Percentiles rank a stretch among this genome's conserved stretches.
Evolutionary conservation across 345 rosid species (phyloP).

Genomic region (Chamaenerion angustifolium): DNA sequence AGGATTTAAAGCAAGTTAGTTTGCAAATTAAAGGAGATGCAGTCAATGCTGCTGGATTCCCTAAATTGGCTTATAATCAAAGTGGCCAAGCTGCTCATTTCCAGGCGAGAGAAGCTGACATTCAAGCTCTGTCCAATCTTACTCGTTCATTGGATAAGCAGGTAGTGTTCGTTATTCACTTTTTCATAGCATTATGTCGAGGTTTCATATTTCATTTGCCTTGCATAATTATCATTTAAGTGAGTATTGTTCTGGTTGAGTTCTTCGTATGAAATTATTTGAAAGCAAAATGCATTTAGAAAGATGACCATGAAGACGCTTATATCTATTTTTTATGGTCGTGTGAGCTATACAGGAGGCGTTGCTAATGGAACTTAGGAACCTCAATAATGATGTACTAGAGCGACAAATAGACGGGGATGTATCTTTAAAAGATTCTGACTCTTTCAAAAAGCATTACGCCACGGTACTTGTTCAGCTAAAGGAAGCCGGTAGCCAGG

Average conservation of each 20-base stretch:
- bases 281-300: not conserved
- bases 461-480: constrained; percentile 27
- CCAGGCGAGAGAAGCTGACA: constrained; percentile 50
- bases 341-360: constrained; percentile 22
- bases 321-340: constrained; percentile 4
- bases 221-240: not conserved
- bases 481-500: constrained; percentile 40
- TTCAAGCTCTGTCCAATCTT: constrained; percentile 37
- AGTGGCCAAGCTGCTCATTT: constrained; percentile 6
- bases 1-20: constrained; percentile 21
- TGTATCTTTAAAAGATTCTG: constrained; percentile 24
- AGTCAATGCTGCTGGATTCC: constrained; percentile 18
- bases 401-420: constrained; percentile 20
- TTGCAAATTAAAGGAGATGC: constrained; percentile 25
- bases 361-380: constrained; percentile 26
- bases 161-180: constrained; percentile 23
- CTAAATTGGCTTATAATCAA: constrained; percentile 25
- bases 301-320: constrained; percentile 1
- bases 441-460: constrained; percentile 29
- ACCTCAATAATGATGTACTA: constrained; percentile 21
- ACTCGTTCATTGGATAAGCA: constrained; percentile 36
- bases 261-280: too few species aligned
- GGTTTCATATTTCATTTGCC: too few species aligned
- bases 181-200: not conserved
- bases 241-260: too few species aligned